Evolutionary conservation across 176 grass and related monocot genomes (phyloP).

Genomic region (Pontederia paniculata): DNA sequence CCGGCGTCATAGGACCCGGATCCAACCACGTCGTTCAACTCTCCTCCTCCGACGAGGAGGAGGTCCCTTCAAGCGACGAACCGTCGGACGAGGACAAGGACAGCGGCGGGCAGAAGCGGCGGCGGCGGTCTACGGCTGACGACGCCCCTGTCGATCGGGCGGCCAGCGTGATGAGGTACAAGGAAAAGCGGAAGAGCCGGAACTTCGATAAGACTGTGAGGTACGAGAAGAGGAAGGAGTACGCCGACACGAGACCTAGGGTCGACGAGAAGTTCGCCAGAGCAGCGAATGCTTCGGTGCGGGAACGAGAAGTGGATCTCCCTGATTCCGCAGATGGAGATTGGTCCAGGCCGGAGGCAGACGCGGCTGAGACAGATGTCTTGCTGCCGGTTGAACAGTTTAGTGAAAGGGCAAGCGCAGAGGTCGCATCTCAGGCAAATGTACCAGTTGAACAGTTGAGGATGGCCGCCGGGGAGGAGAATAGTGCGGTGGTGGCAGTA

Average conservation of each 20-base stretch:
- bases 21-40: constrained; percentile 12
- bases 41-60: constrained; percentile 18
- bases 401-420: no score
- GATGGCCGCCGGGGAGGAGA: no score
- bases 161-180: constrained; percentile 54
- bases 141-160: constrained; percentile 13
- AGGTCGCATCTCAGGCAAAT: no score
- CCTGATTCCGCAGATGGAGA: no score
- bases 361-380: no score
- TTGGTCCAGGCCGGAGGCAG: no score
- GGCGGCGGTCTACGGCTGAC: constrained; percentile 10
- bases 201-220: constrained; percentile 73
- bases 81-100: constrained; percentile 24
- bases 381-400: no score
- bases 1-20: neutral
- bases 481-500: no score
- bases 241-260: constrained; percentile 53
- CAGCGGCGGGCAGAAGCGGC: constrained; percentile 18
- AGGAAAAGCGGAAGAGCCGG: constrained; percentile 63
- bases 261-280: constrained; percentile 75
- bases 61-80: constrained; percentile 1
- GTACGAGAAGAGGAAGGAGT: constrained; percentile 60
- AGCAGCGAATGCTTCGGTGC: neutral
- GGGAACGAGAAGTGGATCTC: neutral
- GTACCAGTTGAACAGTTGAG: no score